A percentile compares a stretch with the other conserved stretches of the same genome.
phyloP scores from a whole-genome alignment of 176 grass and related monocot species.

The Aegilops longissima region DNA sequence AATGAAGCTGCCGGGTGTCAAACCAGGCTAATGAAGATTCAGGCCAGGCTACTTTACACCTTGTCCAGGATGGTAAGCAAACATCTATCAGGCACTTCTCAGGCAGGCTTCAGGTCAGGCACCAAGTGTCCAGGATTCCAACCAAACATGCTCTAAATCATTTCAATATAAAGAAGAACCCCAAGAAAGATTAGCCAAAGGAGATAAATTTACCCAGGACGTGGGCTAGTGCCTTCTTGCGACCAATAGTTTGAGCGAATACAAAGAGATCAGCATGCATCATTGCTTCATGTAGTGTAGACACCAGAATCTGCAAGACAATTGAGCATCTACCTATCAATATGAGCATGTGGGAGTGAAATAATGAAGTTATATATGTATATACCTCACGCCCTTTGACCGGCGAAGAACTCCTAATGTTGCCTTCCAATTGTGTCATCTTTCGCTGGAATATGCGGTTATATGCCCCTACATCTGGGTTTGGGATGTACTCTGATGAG shows the following conservation, averaged over 20 bases:
- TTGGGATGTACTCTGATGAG: background rate
- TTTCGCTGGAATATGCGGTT: background rate
- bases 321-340: background rate
- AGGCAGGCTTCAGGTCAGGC: no score
- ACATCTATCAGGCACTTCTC: no score
- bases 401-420: background rate
- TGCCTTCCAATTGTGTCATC: background rate
- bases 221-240: background rate
- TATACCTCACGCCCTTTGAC: background rate
- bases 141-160: background rate
- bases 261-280: background rate
- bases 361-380: background rate
- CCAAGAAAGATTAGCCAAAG: background rate
- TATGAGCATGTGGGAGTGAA: background rate
- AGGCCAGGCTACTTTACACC: no score
- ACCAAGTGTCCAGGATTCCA: no score
- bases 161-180: background rate
- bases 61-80: no score
- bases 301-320: background rate
- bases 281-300: background rate
- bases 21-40: no score
- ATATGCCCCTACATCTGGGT: background rate
- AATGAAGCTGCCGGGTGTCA: no score
- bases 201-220: background rate
- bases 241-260: background rate